Base-by-base conservation (phyloP, 805 yeast genomes). In the Ogataea henricii region DNA sequence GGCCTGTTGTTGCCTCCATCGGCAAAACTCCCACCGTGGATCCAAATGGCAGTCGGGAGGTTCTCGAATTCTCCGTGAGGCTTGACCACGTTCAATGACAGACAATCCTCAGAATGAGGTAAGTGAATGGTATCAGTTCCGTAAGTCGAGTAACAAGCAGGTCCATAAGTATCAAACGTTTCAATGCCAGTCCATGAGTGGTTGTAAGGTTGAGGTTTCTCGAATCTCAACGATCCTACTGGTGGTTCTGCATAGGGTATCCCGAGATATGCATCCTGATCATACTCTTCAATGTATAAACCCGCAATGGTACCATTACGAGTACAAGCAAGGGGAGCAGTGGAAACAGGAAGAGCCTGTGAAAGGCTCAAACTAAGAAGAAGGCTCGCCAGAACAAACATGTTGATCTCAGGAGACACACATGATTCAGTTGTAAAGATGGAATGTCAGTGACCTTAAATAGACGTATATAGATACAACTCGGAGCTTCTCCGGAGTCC, bases 41-140 rank as follows among this genome's bases (percentile, higher is more conserved):
- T 39, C 42, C 42, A 39, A 8, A 39, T 27, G n/a, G 22, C 42
- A 8, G 26, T 34, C 4, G 42, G 42, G 4, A 39, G 23, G 21
- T 39, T 17, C 6, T 17, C 21, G 32, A 16, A 39, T 22, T 39
- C 32, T 9, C 42, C 42, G 16, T 39, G 42, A 5, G 42, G 42
- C 23, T 26, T 39, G 34, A 39, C 42, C 6, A 39, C 14, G 14
- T 39, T 39, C 34, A 39, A 18, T 3, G 42, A 25, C 6, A 39
- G 42, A 39, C 42, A 39, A 16, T 39, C 42, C 23, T 39, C 42
- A 5, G 42, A 39, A 18, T 39, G 42, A 12, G 42, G 42, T 17
- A 26, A 18, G 21, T 39, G 32, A 20, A 14, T 9, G 14, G 17
- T 23, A 34, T 39, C 42, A 3, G 42, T 26, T n/a, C 42, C 42